Base-by-base conservation (phyloP, 1,284 basidiomycete species). In the Naganishia albida region DNA sequence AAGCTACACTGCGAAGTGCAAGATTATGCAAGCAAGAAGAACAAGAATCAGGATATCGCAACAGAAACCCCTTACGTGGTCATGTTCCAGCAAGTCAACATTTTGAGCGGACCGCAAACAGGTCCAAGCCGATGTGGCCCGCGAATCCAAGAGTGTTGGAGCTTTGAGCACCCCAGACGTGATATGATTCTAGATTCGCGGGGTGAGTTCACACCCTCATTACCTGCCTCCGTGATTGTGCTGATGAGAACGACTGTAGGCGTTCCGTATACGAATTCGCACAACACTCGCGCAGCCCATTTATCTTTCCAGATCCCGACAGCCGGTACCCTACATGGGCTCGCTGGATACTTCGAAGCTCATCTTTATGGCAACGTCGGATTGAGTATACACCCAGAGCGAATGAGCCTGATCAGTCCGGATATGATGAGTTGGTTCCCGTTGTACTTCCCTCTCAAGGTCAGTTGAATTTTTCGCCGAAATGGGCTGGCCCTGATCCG, bases 391-490 rank as follows among this genome's bases (percentile, higher is more conserved):
- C 93, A 97, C 76, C 96, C 96, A 0, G 87, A 93, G 64, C 86
- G 88, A 54, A 88, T 89, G 78, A 86, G 90, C 63, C 79, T 85
- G 55, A 83, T 93, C 62, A 92, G 90, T 18, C 90, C 90, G 71
- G 89, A 98, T 71, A 98, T 99, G 95, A 83, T 98, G 67, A 95
- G 91, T 73, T 99, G 96, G 96, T 99, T 99, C 82, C 96, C 96
- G 0, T 82, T 98, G 39, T 97, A 93, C 81, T 96, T 99, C 79
- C 95, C 95, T 0, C 85, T 94, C 75, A 89, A 87, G 88, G 90
- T 95, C 71, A 91, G 95, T 1, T 7, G 98, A 97, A 50, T 43
- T 8, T 40, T 60, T 13, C 42, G 16, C 16, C 20, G 26, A 40
- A 8, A 42, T 42, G 7, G 26, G 53, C 34, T 40, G 23, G 25